Conservation (phyloP, 2,329 filamentous ascomycete genomes). For the Penicillium sp. region DNA sequence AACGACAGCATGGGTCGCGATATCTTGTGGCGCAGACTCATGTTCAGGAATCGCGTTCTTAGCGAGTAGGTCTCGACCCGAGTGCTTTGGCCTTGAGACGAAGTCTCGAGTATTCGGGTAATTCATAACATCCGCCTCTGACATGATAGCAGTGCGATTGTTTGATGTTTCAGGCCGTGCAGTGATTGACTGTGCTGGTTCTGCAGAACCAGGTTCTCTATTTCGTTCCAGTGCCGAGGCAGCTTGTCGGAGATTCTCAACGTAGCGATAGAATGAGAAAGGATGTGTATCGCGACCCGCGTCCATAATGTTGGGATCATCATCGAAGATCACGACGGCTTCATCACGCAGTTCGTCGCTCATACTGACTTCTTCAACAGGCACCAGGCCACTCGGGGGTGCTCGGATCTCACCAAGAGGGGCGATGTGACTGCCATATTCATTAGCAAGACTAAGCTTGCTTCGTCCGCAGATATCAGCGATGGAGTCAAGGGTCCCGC, state of each 20-base stretch:
- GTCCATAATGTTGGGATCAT: conserved; percentile 40
- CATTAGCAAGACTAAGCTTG: conserved; percentile 61
- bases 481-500: conserved; percentile 60
- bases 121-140: conserved; percentile 1
- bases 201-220: conserved; percentile 6
- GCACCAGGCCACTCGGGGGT: conserved; percentile 34
- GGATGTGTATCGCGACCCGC: conserved; percentile 33
- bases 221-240: conserved; percentile 18
- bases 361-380: conserved; percentile 46
- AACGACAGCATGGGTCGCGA: conserved; percentile 39
- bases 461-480: conserved; percentile 64
- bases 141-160: background rate
- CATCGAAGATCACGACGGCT: conserved; percentile 38
- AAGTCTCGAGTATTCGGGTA: conserved; percentile 29
- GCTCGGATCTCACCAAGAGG: conserved; percentile 59
- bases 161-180: conserved; percentile 5
- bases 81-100: conserved; percentile 25
- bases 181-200: conserved; percentile 14
- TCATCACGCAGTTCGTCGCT: conserved; percentile 40
- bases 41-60: conserved; percentile 10
- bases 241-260: conserved; percentile 35
- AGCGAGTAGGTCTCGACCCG: conserved; percentile 33
- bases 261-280: conserved; percentile 38
- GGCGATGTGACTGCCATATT: conserved; percentile 63
- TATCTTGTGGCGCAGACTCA: conserved; percentile 19